Percentiles rank a stretch among this genome's conserved stretches.
Evolutionary conservation across 176 grass and related monocot genomes (phyloP).

Genomic region (Elaeis guineensis): DNA sequence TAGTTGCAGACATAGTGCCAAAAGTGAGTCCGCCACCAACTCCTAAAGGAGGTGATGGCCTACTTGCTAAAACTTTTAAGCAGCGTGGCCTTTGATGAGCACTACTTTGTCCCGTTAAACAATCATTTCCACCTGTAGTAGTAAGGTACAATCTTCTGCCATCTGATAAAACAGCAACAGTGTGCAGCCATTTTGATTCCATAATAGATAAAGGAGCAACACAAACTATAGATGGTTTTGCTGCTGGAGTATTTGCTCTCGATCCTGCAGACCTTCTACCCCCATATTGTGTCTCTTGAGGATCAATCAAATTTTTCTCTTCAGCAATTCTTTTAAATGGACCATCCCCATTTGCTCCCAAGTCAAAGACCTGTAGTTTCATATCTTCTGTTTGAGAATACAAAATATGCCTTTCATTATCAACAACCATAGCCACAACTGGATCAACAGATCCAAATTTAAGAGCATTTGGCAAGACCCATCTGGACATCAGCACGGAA

Average conservation of each 20-base stretch:
- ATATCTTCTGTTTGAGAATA: slow-evolving; percentile 81
- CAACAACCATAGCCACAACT: slow-evolving; percentile 81
- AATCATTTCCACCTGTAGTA: slow-evolving; percentile 51
- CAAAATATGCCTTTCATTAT: slow-evolving; percentile 81
- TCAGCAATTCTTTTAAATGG: slow-evolving; percentile 77
- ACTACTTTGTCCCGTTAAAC: slow-evolving; percentile 21
- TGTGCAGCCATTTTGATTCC: slow-evolving; percentile 88
- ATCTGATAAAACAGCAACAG: slow-evolving; percentile 89
- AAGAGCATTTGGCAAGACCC: slow-evolving; percentile 83
- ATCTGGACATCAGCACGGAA: slow-evolving; percentile 49
- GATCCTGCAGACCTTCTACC: slow-evolving; percentile 37
- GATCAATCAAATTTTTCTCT: slow-evolving; percentile 84
- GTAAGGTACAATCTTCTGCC: slow-evolving; percentile 85
- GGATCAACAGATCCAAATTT: slow-evolving; percentile 91
- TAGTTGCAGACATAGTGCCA: slow-evolving; percentile 52
- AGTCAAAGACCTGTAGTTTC: slow-evolving; percentile 83
- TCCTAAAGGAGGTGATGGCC: slow-evolving; percentile 83
- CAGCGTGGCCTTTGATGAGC: slow-evolving; percentile 63
- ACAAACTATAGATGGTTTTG: slow-evolving; percentile 68
- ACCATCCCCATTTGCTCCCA: slow-evolving; percentile 71
- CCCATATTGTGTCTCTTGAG: slow-evolving; percentile 64
- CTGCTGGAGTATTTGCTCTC: slow-evolving; percentile 41
- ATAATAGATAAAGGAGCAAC: slow-evolving; percentile 62
- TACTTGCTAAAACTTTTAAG: slow-evolving; percentile 87
- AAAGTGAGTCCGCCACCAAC: slow-evolving; percentile 55